Base-by-base conservation (phyloP, 2,329 filamentous ascomycete species). In the Aureobasidium subglaciale region DNA sequence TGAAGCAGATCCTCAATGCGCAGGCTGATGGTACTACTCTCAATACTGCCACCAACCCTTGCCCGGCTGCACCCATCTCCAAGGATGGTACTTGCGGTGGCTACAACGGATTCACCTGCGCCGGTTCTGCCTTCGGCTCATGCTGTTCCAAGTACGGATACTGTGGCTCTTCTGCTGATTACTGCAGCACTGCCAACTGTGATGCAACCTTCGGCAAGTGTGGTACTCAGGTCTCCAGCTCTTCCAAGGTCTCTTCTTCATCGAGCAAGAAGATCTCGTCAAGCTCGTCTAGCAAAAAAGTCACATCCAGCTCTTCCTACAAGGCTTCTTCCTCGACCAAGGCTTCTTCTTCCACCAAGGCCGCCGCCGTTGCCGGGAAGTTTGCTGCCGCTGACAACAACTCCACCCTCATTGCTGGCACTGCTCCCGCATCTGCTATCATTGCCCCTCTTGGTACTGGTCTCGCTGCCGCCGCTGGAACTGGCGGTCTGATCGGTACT, bases 1-100 rank as follows among this genome's bases (percentile, higher is more conserved):
- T 78, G 59, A 79, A 79, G 70, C 64, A 72, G 8, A 70, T 75
- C 42, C 63, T 78, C 25, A 59, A 57, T 13, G 59, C 64, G 30
- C 58, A 54, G 16, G 53, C 60, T 16, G 46, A 56, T 27, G 60
- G 62, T 20, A 57, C 53, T 8, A 48, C 38, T 22, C 56, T 64
- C 55, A 59, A 61, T 48, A 58, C 58, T 11, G 40, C 27, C 25
- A 53, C 50, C 2, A 43, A 34, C 29, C 42, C 56, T 48, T 58
- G 58, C 43, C 45, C 56, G 20, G 45, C 58, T 22, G 29, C 35
- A 15, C 45, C 58, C 10, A 43, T 59, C 27, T 59, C 58, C 20
- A 56, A 46, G n/a, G 59, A 59, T 32, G 59, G 59, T 16, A 43
- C 49, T n/a, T 60, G 59, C 32, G 59, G 59, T 37, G 27, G 42